Conservation (phyloP, 148 eudicot species). For the Nyssa sinensis region DNA sequence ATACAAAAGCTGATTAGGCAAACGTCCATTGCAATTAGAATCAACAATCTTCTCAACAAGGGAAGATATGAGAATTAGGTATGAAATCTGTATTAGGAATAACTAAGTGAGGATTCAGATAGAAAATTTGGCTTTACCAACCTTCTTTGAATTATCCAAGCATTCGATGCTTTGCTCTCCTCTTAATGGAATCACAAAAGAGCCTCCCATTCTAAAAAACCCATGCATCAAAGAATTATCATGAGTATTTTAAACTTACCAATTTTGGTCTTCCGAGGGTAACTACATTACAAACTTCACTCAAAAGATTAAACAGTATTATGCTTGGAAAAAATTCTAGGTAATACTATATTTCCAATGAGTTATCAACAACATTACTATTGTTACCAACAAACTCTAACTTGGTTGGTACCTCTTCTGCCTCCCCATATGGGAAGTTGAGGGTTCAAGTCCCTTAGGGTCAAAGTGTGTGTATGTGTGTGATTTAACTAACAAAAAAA, state of each 20-base stretch:
- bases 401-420: no score
- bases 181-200: conserved; percentile 5
- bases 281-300: background rate
- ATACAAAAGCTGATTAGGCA: conserved; percentile 5
- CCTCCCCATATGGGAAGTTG: no score
- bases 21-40: conserved; percentile 11
- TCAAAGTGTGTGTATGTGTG: no score
- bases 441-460: no score
- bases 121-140: background rate
- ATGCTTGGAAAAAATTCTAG: background rate
- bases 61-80: background rate
- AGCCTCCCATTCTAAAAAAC: conserved; percentile 7
- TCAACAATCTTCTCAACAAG: conserved; percentile 9
- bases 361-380: conserved; percentile 21
- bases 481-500: no score
- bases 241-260: background rate
- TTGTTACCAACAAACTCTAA: no score
- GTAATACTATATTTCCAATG: conserved; percentile 15
- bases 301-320: background rate
- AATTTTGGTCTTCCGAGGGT: conserved; percentile 16
- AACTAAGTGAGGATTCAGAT: background rate
- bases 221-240: conserved; percentile 8
- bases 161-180: conserved; percentile 12
- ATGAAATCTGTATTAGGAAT: background rate
- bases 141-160: conserved; percentile 14